These are phyloP conservation scores for Lotmaria passim DNA, from an alignment of 208 protist genomes.

Conservation along the genomic window DNA sequence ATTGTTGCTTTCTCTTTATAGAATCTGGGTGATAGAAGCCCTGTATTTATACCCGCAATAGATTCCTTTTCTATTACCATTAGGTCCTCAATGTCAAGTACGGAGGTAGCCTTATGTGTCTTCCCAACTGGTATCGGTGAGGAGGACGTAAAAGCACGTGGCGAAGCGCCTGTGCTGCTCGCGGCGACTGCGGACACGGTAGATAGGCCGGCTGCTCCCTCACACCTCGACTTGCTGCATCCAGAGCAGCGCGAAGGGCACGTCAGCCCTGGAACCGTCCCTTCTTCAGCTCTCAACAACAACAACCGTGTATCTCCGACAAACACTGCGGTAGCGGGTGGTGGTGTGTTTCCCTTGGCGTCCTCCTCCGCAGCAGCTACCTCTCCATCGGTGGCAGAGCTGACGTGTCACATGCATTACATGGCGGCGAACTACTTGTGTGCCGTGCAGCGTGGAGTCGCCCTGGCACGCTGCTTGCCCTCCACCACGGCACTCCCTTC, in stretches of 20 bases:
- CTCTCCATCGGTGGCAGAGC: neutral
- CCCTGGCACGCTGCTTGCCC: slow-evolving; percentile 11
- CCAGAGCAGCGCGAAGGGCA: neutral
- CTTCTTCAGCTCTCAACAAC: neutral
- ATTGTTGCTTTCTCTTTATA: no score
- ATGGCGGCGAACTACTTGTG: slow-evolving; percentile 38
- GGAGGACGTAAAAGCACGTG: slow-evolving; percentile 2
- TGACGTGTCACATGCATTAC: slow-evolving; percentile 42
- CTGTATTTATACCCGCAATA: no score
- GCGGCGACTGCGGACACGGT: slow-evolving; percentile 10
- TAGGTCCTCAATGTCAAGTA: neutral
- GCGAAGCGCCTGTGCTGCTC: slow-evolving; percentile 24
- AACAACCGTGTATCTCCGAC: no score
- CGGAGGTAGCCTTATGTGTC: slow-evolving; percentile 19
- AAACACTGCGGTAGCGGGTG: neutral
- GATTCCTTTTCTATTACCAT: no score
- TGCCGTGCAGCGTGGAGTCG: slow-evolving; percentile 33
- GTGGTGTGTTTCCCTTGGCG: neutral
- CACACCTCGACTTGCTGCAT: neutral
- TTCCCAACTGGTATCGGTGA: slow-evolving; percentile 31
- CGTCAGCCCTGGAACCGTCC: neutral
- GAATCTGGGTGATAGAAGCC: no score
- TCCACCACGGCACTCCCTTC: no score
- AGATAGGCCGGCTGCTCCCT: neutral
- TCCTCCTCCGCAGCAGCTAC: neutral